Conservation (phyloP, 805 yeast species). For the Wickerhamiella azyma region DNA sequence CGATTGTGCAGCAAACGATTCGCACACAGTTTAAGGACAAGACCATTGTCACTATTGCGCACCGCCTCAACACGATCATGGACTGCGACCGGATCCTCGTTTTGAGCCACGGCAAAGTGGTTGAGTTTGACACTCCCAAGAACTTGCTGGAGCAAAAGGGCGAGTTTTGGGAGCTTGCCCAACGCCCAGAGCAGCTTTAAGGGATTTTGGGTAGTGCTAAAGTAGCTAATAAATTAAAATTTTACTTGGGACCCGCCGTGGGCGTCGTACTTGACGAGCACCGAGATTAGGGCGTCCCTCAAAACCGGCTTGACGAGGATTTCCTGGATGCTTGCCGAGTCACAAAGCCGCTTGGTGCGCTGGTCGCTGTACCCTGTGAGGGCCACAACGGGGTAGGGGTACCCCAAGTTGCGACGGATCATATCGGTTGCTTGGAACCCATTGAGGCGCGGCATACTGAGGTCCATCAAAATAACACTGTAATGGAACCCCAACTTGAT, state of each 20-base stretch:
- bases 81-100: constrained; percentile 60
- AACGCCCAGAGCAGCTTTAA: constrained; percentile 7
- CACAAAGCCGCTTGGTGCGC: constrained; percentile 63
- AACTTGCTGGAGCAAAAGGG: constrained; percentile 43
- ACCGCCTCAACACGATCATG: constrained; percentile 54
- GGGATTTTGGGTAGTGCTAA: not conserved
- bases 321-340: constrained; percentile 75
- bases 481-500: constrained; percentile 26
- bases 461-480: constrained; percentile 22
- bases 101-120: constrained; percentile 26
- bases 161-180: constrained; percentile 11
- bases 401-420: constrained; percentile 50
- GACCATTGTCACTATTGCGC: constrained; percentile 72
- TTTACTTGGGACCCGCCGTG: not conserved
- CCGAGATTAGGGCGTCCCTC: constrained; percentile 48
- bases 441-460: constrained; percentile 21
- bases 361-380: constrained; percentile 88
- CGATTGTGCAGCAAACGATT: constrained; percentile 55
- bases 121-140: constrained; percentile 53
- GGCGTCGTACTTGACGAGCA: constrained; percentile 32
- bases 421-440: constrained; percentile 26
- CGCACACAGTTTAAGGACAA: constrained; percentile 46
- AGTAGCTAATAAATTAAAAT: not conserved
- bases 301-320: constrained; percentile 81
- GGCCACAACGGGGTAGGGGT: constrained; percentile 72